phyloP scores from a whole-genome alignment of 768 basidiomycete genomes.

The Roridomyces roridus region DNA sequence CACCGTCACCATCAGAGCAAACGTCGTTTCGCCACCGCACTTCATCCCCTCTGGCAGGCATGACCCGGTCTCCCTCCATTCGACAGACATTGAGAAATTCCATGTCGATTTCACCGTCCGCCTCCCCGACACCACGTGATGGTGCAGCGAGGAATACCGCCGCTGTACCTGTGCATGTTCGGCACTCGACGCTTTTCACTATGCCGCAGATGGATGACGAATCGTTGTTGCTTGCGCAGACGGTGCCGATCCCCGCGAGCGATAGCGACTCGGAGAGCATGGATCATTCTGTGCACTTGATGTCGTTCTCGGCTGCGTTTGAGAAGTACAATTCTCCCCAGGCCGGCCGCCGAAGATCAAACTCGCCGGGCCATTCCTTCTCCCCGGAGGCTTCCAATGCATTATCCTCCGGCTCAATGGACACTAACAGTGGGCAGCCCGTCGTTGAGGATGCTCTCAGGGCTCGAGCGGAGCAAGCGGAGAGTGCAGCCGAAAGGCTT shows the following conservation, averaged over 20 bases:
- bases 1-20: slow-evolving; percentile 37
- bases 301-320: slow-evolving; percentile 78
- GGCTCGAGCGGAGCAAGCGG: slow-evolving; percentile 90
- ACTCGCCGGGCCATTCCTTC: slow-evolving; percentile 52
- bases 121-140: slow-evolving; percentile 36
- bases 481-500: slow-evolving; percentile 88
- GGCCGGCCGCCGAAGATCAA: slow-evolving; percentile 33
- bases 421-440: slow-evolving; percentile 45
- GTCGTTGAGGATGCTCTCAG: slow-evolving; percentile 85
- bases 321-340: slow-evolving; percentile 50
- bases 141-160: slow-evolving; percentile 27
- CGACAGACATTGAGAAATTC: slow-evolving; percentile 46
- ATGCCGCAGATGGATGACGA: slow-evolving; percentile 55
- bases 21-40: slow-evolving; percentile 47
- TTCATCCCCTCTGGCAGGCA: slow-evolving; percentile 54
- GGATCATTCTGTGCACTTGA: slow-evolving; percentile 62
- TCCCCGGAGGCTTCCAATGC: slow-evolving; percentile 68
- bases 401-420: slow-evolving; percentile 60
- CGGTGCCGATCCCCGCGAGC: slow-evolving; percentile 77
- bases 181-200: slow-evolving; percentile 51
- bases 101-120: slow-evolving; percentile 45
- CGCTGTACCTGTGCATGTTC: slow-evolving; percentile 43
- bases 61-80: slow-evolving; percentile 39
- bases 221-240: slow-evolving; percentile 71
- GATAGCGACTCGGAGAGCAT: slow-evolving; percentile 71